These are phyloP conservation scores for Craspedostauros australis DNA, from an alignment of 108 stramenopile species.

Conservation along the genomic window DNA sequence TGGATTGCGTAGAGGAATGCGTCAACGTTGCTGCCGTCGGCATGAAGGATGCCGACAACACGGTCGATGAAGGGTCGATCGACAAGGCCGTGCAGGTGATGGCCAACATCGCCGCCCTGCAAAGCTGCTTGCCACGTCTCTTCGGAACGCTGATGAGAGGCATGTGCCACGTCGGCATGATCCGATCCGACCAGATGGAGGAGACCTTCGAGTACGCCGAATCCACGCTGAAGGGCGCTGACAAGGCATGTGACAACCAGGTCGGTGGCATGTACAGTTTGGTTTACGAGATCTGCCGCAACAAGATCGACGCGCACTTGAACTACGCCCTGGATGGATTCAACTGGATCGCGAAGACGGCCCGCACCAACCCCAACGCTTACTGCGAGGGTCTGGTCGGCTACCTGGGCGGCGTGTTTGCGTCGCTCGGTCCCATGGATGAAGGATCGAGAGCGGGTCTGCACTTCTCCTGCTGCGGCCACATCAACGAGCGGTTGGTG, in stretches of 20 bases:
- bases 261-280: conserved; percentile 80
- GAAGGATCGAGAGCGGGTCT: conserved; percentile 83
- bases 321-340: conserved; percentile 80
- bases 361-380: conserved; percentile 78
- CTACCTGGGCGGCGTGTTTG: conserved; percentile 73
- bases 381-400: conserved; percentile 80
- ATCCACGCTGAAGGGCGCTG: conserved; percentile 63
- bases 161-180: conserved; percentile 79
- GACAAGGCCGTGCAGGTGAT: conserved; percentile 86
- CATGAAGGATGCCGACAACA: conserved; percentile 72
- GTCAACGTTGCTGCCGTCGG: conserved; percentile 82
- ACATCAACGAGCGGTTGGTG: conserved; percentile 79
- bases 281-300: conserved; percentile 83
- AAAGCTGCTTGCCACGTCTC: conserved; percentile 71
- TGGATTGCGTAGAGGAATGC: conserved; percentile 83
- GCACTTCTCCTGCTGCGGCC: conserved; percentile 90
- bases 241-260: conserved; percentile 85
- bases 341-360: conserved; percentile 74
- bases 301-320: conserved; percentile 80
- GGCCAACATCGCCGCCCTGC: conserved; percentile 81
- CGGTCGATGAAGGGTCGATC: conserved; percentile 71
- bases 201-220: conserved; percentile 85
- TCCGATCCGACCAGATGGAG: conserved; percentile 75
- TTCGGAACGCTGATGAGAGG: conserved; percentile 87
- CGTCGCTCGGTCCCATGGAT: conserved; percentile 81